phyloP scores from a whole-genome alignment of 2,329 filamentous ascomycete genomes.

The Colletotrichum trifolii region DNA sequence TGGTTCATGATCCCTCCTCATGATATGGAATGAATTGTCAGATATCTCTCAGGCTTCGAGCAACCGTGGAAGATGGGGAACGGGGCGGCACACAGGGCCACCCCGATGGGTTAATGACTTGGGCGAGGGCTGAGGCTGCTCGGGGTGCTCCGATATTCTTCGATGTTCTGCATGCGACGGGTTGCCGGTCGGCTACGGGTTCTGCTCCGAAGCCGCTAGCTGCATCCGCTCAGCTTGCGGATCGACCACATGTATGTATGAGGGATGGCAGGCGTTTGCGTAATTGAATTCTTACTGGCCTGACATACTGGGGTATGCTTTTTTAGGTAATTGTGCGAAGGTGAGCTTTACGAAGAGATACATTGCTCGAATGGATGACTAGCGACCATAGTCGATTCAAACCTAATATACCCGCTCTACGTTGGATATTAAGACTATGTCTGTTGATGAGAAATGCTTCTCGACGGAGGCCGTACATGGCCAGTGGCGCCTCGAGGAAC shows the following conservation, averaged over 20 bases:
- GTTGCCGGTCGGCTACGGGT: conserved; percentile 16
- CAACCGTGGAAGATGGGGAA: conserved; percentile 32
- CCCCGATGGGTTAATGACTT: conserved; percentile 35
- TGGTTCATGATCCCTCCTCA: conserved; percentile 35
- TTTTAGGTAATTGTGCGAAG: too few relatives aligned
- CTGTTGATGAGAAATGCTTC: background rate
- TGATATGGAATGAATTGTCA: conserved; percentile 35
- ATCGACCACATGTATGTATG: conserved; percentile 39
- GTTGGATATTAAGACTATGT: too few relatives aligned
- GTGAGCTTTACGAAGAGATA: too few relatives aligned
- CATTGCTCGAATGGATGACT: too few relatives aligned
- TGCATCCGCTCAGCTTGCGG: conserved; percentile 37
- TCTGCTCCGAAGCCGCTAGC: conserved; percentile 15
- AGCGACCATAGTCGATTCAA: too few relatives aligned
- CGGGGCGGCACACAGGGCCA: conserved; percentile 23
- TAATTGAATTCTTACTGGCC: conserved; percentile 37
- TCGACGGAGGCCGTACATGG: background rate
- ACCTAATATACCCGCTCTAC: too few relatives aligned
- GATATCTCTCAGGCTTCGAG: conserved; percentile 36
- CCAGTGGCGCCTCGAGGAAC: background rate
- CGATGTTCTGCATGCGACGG: conserved; percentile 29
- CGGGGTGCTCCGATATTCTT: conserved; percentile 30
- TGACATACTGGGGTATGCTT: background rate
- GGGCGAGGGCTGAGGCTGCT: conserved; percentile 48
- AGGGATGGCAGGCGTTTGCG: conserved; percentile 38